Base-by-base conservation (phyloP, 805 yeast genomes). In the Candida jianshihensis region DNA sequence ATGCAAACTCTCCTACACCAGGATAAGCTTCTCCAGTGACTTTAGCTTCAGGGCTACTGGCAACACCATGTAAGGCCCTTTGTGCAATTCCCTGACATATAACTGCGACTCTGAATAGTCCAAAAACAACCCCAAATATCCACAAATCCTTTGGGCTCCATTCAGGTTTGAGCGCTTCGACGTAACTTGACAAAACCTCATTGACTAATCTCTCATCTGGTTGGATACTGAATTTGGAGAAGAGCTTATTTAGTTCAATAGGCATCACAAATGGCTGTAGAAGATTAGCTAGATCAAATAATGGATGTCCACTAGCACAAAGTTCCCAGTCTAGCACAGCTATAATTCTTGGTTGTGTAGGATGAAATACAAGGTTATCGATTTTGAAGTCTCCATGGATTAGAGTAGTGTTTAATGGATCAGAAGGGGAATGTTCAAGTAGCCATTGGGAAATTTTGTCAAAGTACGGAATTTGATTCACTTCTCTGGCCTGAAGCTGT, bases 311-410 rank as follows among this genome's bases (percentile, higher is more conserved):
- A 39, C 73, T 60, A 0, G 83, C 77, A 43, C 81, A 74, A 27
- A 77, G 56, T 49, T 77, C 84, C 84, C 84, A 77, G 49, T 77
- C 83, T 29, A 77, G 59, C 3, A 77, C 71, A 0, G 81, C 81
- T 33, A 70, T 56, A 3, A 76, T 73, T 30, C 54, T 51, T 16
- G 68, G 67, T 31, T 66, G 63, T 1, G 66, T 67, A 44, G 75
- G 76, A 55, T 80, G 70, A 59, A 71, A 71, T 24, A 82, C 68
- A 43, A 81, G 62, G 59, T 81, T 67, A 64, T 82, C 81, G 48
- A 72, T 64, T 60, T 78, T 72, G 67, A 71, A 69, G 60, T 78
- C 78, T 30, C 89, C 84, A 44, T 77, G 84, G 26, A 77, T 73
- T 38, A 77, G 61, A 3, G 68, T 59, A 28, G 66, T 58, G 12